Evolutionary conservation across 495 filamentous ascomycete genomes (phyloP).

Genomic region (Apiosordaria backusii): DNA sequence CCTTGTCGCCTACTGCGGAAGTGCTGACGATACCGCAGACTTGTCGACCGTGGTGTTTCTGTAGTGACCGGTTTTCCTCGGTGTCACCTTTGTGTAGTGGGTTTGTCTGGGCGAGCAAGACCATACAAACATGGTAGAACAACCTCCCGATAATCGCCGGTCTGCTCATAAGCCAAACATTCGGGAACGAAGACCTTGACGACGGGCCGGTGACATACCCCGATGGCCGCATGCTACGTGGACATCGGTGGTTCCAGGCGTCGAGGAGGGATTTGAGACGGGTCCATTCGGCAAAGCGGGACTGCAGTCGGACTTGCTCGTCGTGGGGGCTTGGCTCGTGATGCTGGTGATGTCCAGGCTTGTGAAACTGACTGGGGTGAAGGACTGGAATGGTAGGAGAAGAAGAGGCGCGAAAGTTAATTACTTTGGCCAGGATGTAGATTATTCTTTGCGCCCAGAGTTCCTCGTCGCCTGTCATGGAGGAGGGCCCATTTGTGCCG

Average conservation of each 20-base stretch:
- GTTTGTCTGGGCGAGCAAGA: conserved; percentile 75
- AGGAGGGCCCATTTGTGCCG: conserved; percentile 62
- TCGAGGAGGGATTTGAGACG: conserved; percentile 70
- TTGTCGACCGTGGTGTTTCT: conserved; percentile 68
- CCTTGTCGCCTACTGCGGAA: conserved; percentile 62
- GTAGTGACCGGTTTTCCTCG: conserved; percentile 65
- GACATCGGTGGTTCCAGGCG: conserved; percentile 71
- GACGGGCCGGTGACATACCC: conserved; percentile 66
- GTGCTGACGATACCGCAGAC: conserved; percentile 88
- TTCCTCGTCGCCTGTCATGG: conserved; percentile 68
- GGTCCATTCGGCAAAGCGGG: conserved; percentile 72
- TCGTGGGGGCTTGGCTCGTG: conserved; percentile 53
- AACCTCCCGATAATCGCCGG: conserved; percentile 75
- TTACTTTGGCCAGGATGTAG: conserved; percentile 84
- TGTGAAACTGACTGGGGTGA: conserved; percentile 25
- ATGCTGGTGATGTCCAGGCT: neutral
- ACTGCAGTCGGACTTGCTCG: conserved; percentile 60
- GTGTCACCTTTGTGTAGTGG: conserved; percentile 52
- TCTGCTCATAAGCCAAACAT: conserved; percentile 85
- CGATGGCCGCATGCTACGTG: conserved; percentile 83
- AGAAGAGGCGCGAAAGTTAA: conserved; percentile 68
- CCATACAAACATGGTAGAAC: conserved; percentile 87
- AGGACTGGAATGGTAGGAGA: conserved; percentile 47
- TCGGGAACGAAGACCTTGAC: conserved; percentile 73
- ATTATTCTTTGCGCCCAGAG: conserved; percentile 89